Percentiles rank a stretch among this genome's conserved stretches.
Conservation (phyloP, 352 stramenopile genomes). For the Saprolegnia parasitica region DNA sequence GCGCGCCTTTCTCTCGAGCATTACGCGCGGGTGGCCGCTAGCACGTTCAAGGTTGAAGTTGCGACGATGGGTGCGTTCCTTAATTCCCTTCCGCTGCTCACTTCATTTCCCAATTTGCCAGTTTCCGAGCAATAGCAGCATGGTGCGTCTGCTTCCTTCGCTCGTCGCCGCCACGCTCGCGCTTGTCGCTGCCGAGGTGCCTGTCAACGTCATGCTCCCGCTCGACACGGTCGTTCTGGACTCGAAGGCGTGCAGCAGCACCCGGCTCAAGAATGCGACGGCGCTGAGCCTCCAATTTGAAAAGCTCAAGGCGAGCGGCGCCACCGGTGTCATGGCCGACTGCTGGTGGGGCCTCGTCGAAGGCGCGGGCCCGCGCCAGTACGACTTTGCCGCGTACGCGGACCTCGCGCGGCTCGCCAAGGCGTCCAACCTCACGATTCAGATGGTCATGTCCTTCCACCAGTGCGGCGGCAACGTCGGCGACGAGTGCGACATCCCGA, state of each 20-base stretch:
- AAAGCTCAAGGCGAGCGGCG: conserved; percentile 3
- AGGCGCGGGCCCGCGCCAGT: not conserved
- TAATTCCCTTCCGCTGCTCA: too few species aligned
- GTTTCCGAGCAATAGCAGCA: too few species aligned
- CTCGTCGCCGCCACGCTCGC: not conserved
- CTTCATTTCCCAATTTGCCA: too few species aligned
- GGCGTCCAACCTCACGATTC: not conserved
- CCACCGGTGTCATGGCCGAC: conserved; percentile 17
- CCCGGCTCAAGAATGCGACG: not conserved
- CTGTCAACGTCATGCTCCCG: not conserved
- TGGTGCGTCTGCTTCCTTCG: too few species aligned
- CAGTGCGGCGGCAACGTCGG: conserved; percentile 21
- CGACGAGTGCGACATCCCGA: conserved; percentile 9
- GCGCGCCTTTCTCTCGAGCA: too few species aligned
- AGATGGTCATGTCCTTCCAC: conserved; percentile 8
- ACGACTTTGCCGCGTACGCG: conserved; percentile 2
- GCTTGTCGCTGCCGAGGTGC: not conserved
- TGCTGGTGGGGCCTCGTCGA: conserved; percentile 17
- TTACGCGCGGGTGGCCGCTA: too few species aligned
- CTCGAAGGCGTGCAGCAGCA: not conserved
- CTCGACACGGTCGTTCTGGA: not conserved
- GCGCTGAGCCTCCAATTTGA: not conserved
- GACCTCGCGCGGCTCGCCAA: not conserved
- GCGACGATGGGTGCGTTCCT: too few species aligned
- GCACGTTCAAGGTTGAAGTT: too few species aligned